phyloP scores from a whole-genome alignment of 441 rosid species.

The Aleurites moluccanus region DNA sequence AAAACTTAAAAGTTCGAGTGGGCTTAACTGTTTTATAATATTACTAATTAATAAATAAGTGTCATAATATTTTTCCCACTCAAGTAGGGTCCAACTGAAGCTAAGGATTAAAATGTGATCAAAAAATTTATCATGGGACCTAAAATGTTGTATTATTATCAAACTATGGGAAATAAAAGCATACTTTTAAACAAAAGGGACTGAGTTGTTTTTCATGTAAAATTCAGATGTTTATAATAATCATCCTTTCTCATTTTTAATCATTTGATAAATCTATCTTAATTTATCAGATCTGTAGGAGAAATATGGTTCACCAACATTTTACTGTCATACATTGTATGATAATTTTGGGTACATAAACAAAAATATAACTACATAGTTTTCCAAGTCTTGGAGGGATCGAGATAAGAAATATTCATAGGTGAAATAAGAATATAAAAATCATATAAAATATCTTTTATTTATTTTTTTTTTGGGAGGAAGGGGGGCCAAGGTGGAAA shows the following conservation, averaged over 20 bases:
- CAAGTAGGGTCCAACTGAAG: neutral
- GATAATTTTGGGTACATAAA: no score
- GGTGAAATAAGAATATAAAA: no score
- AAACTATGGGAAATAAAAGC: neutral
- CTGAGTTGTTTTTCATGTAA: neutral
- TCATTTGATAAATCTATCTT: neutral
- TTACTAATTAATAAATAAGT: no score
- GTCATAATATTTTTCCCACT: no score
- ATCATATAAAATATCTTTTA: no score
- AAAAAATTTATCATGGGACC: neutral
- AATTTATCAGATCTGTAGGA: neutral
- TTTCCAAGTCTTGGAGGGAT: no score
- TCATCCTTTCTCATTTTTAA: neutral
- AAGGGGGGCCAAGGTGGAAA: no score
- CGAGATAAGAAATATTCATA: no score
- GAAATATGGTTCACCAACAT: neutral
- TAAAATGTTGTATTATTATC: neutral
- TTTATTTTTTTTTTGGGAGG: no score
- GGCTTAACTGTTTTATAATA: no score
- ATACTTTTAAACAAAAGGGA: neutral
- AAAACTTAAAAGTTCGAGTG: neutral
- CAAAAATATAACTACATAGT: neutral
- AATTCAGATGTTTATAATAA: neutral
- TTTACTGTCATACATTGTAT: neutral
- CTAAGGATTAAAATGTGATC: neutral